Evolutionary conservation across 495 filamentous ascomycete genomes (phyloP), one percentile per base, ranked within the genome.

Genomic region (Rhypophila decipiens): DNA sequence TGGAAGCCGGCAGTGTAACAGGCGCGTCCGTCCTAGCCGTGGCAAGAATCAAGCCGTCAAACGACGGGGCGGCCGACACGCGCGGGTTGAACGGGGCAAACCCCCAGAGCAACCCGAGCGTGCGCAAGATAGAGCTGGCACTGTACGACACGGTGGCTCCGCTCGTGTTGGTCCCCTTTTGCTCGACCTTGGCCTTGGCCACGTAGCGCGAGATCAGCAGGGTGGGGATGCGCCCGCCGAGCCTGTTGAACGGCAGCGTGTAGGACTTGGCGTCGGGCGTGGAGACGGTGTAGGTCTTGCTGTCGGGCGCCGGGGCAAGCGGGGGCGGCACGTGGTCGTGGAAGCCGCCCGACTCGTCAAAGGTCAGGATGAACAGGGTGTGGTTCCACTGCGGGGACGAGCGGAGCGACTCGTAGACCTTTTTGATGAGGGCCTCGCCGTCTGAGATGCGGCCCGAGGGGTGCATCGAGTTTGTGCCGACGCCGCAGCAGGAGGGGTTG

Each of bases 131-230:
- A 11, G 64, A 68, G 33, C 60, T 67, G 51, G 71, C 66, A 1
- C 71, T 69, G 46, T 73, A 77, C 39, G 31, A 38, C 4, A 48
- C 46, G 5, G 31, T 33, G 2, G 70, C 63, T 15, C 59, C 64
- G 18, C 51, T 59, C n/a, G 51, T 44, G 42, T 70, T 70, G 8
- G 33, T 57, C 2, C 71, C 69, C 63, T 69, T 65, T 46, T 75
- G 61, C 66, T 78, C 71, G n/a, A 75, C 64, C 15, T 53, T 19
- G 0, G 67, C 72, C 56, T 71, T 68, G 2, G 38, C 56, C 1
- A 71, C 61, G 64, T 68, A 77, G 3, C 73, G 73, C 1, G 73
- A 76, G 51, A 75, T 72, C 1, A 77, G 53, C n/a, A 73, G 42
- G 3, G 74, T 75, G 0, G 73, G 74, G 15, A 76, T 59, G 45